Base-by-base conservation (phyloP, 306 rosid genomes). In the Senna tora region DNA sequence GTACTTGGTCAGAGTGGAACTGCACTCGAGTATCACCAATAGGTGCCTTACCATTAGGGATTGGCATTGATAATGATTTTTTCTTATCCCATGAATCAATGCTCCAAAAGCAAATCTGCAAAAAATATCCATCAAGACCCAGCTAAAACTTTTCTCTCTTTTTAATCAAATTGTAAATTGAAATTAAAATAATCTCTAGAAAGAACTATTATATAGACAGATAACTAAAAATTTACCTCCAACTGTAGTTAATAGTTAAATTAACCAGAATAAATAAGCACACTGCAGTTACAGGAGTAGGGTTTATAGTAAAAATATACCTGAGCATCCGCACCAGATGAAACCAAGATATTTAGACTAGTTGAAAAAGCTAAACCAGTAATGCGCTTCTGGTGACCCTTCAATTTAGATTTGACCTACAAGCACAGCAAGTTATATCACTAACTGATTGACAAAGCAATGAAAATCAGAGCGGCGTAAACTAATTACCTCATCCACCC, bases 361-460 rank as follows among this genome's bases (percentile, higher is more conserved):
- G 80, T 80, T 15, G 96, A 92, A 76, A 92, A 92, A n/a, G 92
- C 91, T 65, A 90, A 83, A 77, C 96, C 89, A 61, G 89, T 79
- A 39, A 92, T 81, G 72, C 81, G 84, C 83, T 82, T 92, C 79
- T 79, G 87, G 76, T 92, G 96, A 73, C 89, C 90, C 80, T 84
- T 86, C 86, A 92, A 82, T 75, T 73, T 88, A 30, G 85, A 71
- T 78, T 84, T 82, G 17, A 90, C 87, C 96, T 92, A 17, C 70
- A 80, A 12, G 71, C 32, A 75, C 43, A 80, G 72, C 36, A 32
- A 1, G 78, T 72, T 50, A 25, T 39, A 30, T 66, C 53, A 76
- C 3, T 66, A 66, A 33, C 25, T 50, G 38, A 32, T 50, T 58
- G 28, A 21, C 53, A 47, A 75, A 70, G 62, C 9, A 21, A 71